Evolutionary conservation across 495 filamentous ascomycete species (phyloP).

Genomic region (Cenococcum geophilum): DNA sequence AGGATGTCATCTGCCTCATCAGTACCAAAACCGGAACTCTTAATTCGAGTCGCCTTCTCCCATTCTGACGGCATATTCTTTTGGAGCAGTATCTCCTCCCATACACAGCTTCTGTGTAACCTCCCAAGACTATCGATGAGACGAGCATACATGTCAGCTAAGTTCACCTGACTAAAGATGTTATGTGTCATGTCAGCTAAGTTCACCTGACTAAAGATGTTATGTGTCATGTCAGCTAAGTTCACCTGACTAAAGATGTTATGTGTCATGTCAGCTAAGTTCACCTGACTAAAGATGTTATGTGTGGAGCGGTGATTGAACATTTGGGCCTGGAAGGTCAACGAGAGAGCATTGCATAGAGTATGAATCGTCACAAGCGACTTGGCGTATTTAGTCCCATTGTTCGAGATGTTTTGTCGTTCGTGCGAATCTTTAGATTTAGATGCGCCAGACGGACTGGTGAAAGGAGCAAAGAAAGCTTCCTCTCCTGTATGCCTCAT

Average conservation of each 20-base stretch:
- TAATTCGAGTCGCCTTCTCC: slow-evolving; percentile 52
- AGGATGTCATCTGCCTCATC: slow-evolving; percentile 34
- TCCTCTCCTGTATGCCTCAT: slow-evolving; percentile 45
- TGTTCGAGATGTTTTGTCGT: slow-evolving; percentile 38
- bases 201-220: slow-evolving; percentile 58
- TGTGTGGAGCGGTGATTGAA: slow-evolving; percentile 56
- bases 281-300: slow-evolving; percentile 62
- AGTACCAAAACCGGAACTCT: slow-evolving; percentile 23
- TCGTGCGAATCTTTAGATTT: slow-evolving; percentile 24
- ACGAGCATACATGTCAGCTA: slow-evolving; percentile 68
- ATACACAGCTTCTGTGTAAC: slow-evolving; percentile 68
- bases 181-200: too few species aligned
- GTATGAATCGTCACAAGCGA: slow-evolving; percentile 68
- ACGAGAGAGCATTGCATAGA: slow-evolving; percentile 63
- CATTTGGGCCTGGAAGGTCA: slow-evolving; percentile 60
- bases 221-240: slow-evolving; percentile 64
- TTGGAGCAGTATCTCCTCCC: slow-evolving; percentile 74
- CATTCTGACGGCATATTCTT: slow-evolving; percentile 60
- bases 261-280: slow-evolving; percentile 73
- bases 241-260: too few species aligned
- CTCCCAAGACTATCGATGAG: slow-evolving; percentile 66
- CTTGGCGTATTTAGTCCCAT: slow-evolving; percentile 70
- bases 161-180: slow-evolving; percentile 64
- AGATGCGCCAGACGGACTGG: slow-evolving; percentile 30
- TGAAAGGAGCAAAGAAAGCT: slow-evolving; percentile 63